Base-by-base conservation (phyloP, 495 filamentous ascomycete genomes). In the Pyrenula massariospora region DNA sequence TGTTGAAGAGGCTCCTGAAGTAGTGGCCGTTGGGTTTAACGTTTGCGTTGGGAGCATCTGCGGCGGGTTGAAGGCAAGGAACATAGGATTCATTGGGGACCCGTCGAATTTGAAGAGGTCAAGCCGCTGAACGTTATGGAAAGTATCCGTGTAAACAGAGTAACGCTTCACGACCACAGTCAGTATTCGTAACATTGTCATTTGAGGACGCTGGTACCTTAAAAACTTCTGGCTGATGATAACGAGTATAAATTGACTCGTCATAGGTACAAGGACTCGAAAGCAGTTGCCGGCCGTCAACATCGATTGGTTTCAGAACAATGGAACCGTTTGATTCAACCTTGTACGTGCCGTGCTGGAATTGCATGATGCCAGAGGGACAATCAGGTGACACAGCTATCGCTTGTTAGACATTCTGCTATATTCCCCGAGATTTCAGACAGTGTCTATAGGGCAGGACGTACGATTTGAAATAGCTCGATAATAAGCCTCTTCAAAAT, bases 401-500 rank as follows among this genome's bases (percentile, higher is more conserved):
- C 25, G 3, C 54, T 42, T 12, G 48, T 53, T 42, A 49, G 25
- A 19, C 5, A 22, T 62, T 24, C 55, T 42, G 22, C 24, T 61
- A 22, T 54, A 56, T 54, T 62, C 57, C 24, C 22, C 47, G 57
- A 50, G 3, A 53, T 19, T 12, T 60, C 24, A 60, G 55, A 50
- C 25, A 24, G 20, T 15, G 10, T 8, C 8, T 53, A 51, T 2
- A 25, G 55, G 50, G 20, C 50, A 25, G 22, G 54, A 80, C 83
- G 66, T 62, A 88, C 85, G 87, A 67, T 90, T 89, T 31, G 87
- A 69, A 58, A 89, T 65, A 22, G 85, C 84, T 54, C 86, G 74
- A 68, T 88, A 91, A 64, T 84, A 81, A 19, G 87, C 86, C 62
- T 83, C 78, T 67, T 91, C 87, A 63, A 80, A 91, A 67, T 79